Percentiles rank a stretch among this genome's conserved stretches.
phyloP scores from a whole-genome alignment of 805 yeast species.

The Saccharomycopsis javanensis region DNA sequence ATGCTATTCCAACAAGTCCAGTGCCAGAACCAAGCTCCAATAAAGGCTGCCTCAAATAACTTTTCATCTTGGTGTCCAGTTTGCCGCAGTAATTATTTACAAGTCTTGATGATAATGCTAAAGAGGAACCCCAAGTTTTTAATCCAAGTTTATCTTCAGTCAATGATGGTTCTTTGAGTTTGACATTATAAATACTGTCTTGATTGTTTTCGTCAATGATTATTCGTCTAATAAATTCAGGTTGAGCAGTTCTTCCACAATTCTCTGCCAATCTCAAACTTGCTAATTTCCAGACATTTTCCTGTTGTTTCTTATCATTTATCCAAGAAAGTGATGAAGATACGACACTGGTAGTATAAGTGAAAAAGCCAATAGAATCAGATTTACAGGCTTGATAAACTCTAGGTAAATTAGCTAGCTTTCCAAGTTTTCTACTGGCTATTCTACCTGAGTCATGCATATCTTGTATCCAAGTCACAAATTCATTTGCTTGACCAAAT shows the following conservation, averaged over 20 bases:
- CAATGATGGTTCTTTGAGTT: conserved; percentile 70
- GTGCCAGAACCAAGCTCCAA: conserved; percentile 94
- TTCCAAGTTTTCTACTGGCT: conserved; percentile 29
- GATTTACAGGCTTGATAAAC: conserved; percentile 25
- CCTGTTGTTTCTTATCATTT: conserved; percentile 25
- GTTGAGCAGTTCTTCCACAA: conserved; percentile 79
- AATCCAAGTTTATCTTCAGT: conserved; percentile 82
- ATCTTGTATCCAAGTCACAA: conserved; percentile 37
- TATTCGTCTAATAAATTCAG: conserved; percentile 56
- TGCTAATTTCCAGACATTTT: conserved; percentile 42
- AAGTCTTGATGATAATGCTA: conserved; percentile 52
- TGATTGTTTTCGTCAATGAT: conserved; percentile 27
- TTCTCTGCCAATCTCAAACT: conserved; percentile 64
- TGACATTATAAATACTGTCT: conserved; percentile 21
- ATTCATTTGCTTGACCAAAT: conserved; percentile 20
- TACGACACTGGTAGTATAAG: conserved; percentile 41
- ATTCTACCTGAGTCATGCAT: conserved; percentile 9
- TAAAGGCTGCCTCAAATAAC: conserved; percentile 22
- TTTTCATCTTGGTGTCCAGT: conserved; percentile 14
- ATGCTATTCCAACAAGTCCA: conserved; percentile 75
- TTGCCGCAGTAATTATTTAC: conserved; percentile 24
- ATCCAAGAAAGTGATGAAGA: conserved; percentile 43
- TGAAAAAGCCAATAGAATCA: conserved; percentile 29
- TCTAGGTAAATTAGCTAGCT: conserved; percentile 23
- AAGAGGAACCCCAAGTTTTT: conserved; percentile 94